Evolutionary conservation across 495 filamentous ascomycete species (phyloP).

Genomic region (Antarctomyces pellizariae): DNA sequence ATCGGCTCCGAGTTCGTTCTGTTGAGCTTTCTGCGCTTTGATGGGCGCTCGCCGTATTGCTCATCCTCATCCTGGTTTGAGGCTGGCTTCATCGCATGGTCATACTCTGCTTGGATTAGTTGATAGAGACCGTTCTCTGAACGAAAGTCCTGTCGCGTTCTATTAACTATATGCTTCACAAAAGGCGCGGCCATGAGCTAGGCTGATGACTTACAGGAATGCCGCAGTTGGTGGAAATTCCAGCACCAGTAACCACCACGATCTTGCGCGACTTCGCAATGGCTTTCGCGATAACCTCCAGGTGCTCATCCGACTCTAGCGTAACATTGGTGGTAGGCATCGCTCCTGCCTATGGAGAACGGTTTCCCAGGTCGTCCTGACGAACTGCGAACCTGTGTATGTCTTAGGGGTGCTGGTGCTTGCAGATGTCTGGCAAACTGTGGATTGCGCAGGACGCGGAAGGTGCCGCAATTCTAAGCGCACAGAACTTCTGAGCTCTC

Average conservation of each 20-base stretch:
- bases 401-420: too few species aligned
- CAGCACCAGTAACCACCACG: slow-evolving; percentile 44
- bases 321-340: slow-evolving; percentile 33
- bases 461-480: too few species aligned
- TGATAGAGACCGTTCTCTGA: slow-evolving; percentile 47
- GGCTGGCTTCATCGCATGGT: slow-evolving; percentile 12
- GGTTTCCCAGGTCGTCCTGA: too few species aligned
- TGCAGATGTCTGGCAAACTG: too few species aligned
- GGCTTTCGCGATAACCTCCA: slow-evolving; percentile 35
- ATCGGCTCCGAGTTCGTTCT: too few species aligned
- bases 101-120: slow-evolving; percentile 40
- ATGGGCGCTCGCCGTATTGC: too few species aligned
- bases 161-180: slow-evolving; percentile 7
- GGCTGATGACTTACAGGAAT: slow-evolving; percentile 31
- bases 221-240: slow-evolving; percentile 50
- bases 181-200: not conserved
- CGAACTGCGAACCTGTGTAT: too few species aligned
- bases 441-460: too few species aligned
- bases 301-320: slow-evolving; percentile 21
- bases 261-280: slow-evolving; percentile 36
- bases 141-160: slow-evolving; percentile 36
- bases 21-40: too few species aligned
- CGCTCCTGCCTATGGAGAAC: slow-evolving; percentile 2
- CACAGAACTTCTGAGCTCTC: too few species aligned
- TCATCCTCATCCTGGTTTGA: slow-evolving; percentile 1